phyloP scores from a whole-genome alignment of 2,329 filamentous ascomycete species.

The Raffaelea albimanens region DNA sequence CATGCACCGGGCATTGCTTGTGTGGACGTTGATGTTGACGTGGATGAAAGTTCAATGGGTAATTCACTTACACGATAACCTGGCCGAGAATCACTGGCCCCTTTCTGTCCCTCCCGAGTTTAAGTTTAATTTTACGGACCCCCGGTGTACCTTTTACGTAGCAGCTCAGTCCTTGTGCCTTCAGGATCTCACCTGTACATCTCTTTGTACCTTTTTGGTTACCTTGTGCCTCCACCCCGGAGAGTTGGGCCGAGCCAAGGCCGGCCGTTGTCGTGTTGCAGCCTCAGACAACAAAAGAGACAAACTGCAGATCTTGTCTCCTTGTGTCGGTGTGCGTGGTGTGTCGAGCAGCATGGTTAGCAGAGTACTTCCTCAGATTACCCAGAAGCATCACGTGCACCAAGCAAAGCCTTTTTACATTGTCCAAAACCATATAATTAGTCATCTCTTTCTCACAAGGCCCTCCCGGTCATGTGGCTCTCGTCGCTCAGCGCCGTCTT shows the following conservation, averaged over 20 bases:
- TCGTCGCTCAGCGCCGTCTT: background rate
- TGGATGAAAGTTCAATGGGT: too few relatives aligned
- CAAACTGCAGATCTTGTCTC: too few relatives aligned
- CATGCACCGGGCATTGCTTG: too few relatives aligned
- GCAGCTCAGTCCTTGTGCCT: background rate
- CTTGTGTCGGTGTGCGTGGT: background rate
- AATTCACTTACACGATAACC: too few relatives aligned
- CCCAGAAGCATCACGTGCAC: too few relatives aligned
- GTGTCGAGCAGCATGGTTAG: background rate
- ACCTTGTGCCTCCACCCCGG: too few relatives aligned
- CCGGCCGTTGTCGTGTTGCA: background rate
- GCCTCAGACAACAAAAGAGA: too few relatives aligned
- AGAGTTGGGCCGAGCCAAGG: conserved; percentile 5
- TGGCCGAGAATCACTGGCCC: too few relatives aligned
- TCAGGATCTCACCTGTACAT: too few relatives aligned
- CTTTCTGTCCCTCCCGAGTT: too few relatives aligned
- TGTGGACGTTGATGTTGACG: too few relatives aligned
- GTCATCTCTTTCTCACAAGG: background rate
- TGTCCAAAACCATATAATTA: background rate
- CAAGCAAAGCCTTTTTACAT: background rate
- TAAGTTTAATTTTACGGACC: too few relatives aligned
- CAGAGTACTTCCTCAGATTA: background rate
- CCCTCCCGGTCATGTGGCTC: conserved; percentile 1
- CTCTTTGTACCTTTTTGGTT: background rate
- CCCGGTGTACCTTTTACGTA: conserved; percentile 1